Evolutionary conservation across 2,329 filamentous ascomycete species (phyloP).

Genomic region (Lojkania enalia): DNA sequence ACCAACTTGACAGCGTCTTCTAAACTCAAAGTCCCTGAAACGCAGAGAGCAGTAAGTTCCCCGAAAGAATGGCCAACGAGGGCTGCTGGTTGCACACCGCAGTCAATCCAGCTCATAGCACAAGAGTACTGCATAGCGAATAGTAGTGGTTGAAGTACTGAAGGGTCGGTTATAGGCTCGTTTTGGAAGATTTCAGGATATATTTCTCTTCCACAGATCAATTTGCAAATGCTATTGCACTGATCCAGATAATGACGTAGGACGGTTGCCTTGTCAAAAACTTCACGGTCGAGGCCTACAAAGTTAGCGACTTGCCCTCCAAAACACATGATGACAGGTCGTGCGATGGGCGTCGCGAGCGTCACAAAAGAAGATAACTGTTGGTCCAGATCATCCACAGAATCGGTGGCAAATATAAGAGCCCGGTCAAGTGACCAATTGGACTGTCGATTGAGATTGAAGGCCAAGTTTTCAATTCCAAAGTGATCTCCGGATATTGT

Average conservation of each 20-base stretch:
- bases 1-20: conserved; percentile 33
- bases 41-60: conserved; percentile 42
- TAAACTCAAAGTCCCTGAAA: conserved; percentile 39
- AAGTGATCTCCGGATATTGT: no score
- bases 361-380: conserved; percentile 4
- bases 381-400: conserved; percentile 7
- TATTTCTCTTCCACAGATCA: conserved; percentile 12
- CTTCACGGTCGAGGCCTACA: conserved; percentile 9
- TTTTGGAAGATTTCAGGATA: conserved; percentile 20
- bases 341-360: not conserved
- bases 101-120: conserved; percentile 32
- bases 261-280: conserved; percentile 12
- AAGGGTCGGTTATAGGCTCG: conserved; percentile 12
- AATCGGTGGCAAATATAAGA: conserved; percentile 4
- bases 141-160: conserved; percentile 30
- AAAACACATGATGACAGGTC: conserved; percentile 24
- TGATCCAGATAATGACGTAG: conserved; percentile 19
- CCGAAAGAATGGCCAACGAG: conserved; percentile 47
- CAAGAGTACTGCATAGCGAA: conserved; percentile 39
- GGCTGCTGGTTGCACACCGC: conserved; percentile 15
- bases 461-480: conserved; percentile 3
- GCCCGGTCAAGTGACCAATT: conserved; percentile 13
- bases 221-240: conserved; percentile 9
- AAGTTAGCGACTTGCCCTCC: conserved; percentile 22
- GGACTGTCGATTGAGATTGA: conserved; percentile 14